Evolutionary conservation across 306 rosid species (phyloP), one percentile per base, ranked within the genome.

Genomic region (Lotus japonicus): DNA sequence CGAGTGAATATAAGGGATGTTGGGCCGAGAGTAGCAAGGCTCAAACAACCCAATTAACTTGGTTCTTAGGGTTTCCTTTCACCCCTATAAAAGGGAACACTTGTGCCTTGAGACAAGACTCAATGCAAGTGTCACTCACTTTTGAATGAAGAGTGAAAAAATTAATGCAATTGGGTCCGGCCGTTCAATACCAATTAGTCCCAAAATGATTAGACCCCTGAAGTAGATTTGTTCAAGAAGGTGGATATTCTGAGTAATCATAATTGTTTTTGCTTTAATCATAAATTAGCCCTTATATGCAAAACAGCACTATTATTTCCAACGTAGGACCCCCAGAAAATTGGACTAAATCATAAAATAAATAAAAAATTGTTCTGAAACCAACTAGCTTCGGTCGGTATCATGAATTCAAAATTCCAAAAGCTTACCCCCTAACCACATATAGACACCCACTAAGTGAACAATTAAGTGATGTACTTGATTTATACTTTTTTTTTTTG

Each of bases 171-270:
- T n/a, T n/a, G n/a, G n/a, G n/a, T n/a, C n/a, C n/a, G n/a, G n/a
- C n/a, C n/a, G n/a, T n/a, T n/a, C n/a, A n/a, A n/a, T n/a, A n/a
- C n/a, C n/a, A n/a, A n/a, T n/a, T n/a, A 48, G 68, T 46, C 45
- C 35, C 44, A 36, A 70, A 70, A 56, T 39, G 77, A 77, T 65
- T 64, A 57, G 62, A 15, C 58, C 41, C 48, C 68, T 26, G 31
- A 55, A 68, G 17, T 5, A 46, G 61, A 71, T 72, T 23, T 56
- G 64, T 18, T 39, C 39, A 31, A 44, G 12, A 48, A 52, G 45
- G 70, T 58, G 44, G 10, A 65, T 68, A 72, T 71, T 78, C 45
- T 58, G 6, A 5, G 16, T n/a, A 11, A 42, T 65, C 56, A 49
- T n/a, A n/a, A n/a, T 63, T 49, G 18, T 41, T 31, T 31, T 42